These are phyloP conservation scores for Thymus quinquecostatus DNA, from an alignment of 257 asterid species.

Conservation along the genomic window DNA sequence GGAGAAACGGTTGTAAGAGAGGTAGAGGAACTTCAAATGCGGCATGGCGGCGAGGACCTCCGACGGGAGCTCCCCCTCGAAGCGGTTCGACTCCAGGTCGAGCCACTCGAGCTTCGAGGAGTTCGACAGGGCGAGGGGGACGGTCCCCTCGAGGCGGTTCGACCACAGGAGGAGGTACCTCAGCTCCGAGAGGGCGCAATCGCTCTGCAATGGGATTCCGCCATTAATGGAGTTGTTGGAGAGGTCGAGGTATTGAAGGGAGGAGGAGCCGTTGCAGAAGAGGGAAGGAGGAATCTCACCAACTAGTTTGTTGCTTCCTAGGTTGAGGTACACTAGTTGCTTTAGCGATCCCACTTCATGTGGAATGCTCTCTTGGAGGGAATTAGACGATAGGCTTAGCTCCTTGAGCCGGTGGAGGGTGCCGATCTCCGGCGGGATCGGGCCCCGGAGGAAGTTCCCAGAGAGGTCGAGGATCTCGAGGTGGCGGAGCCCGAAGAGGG, in stretches of 20 bases:
- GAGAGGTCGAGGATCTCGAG: slow-evolving; percentile 71
- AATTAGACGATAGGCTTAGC: slow-evolving; percentile 67
- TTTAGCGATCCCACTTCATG: slow-evolving; percentile 47
- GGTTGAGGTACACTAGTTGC: slow-evolving; percentile 60
- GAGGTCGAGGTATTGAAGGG: slow-evolving; percentile 65
- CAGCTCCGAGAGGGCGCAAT: slow-evolving; percentile 55
- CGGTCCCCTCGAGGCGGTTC: slow-evolving; percentile 57
- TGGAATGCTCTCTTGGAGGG: slow-evolving; percentile 64
- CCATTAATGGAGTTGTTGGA: slow-evolving; percentile 81
- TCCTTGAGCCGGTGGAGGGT: slow-evolving; percentile 46
- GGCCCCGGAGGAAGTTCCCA: slow-evolving; percentile 61
- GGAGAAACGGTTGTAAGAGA: slow-evolving; percentile 64
- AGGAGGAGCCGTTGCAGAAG: slow-evolving; percentile 57
- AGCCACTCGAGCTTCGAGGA: slow-evolving; percentile 75
- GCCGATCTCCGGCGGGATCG: slow-evolving; percentile 65
- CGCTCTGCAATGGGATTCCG: slow-evolving; percentile 48
- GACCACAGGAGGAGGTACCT: slow-evolving; percentile 82
- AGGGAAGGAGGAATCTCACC: slow-evolving; percentile 65
- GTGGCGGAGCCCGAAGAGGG: slow-evolving; percentile 51
- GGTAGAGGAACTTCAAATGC: slow-evolving; percentile 56
- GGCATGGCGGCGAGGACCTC: slow-evolving; percentile 48
- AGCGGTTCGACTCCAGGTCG: slow-evolving; percentile 66
- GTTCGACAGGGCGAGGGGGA: slow-evolving; percentile 62
- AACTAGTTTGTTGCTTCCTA: slow-evolving; percentile 60
- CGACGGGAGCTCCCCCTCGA: slow-evolving; percentile 68